Evolutionary conservation across 2,329 filamentous ascomycete species (phyloP).

Genomic region (Penicillium sp.): DNA sequence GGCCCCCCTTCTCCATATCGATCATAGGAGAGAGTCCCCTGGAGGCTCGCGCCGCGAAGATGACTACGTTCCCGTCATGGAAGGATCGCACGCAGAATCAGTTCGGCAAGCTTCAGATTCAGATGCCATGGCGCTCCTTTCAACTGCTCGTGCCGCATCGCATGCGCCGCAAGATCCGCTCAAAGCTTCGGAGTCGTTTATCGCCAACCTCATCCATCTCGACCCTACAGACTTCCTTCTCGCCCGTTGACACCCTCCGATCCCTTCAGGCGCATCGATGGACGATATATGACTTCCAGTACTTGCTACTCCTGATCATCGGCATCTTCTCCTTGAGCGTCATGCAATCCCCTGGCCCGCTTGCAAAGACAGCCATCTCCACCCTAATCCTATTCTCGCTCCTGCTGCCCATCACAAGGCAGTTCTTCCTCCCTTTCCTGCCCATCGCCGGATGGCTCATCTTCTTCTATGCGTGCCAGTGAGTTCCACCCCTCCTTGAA

Average conservation of each 20-base stretch:
- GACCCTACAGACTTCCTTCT: slow-evolving; percentile 79
- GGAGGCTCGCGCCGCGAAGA: slow-evolving; percentile 31
- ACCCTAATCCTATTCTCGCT: slow-evolving; percentile 70
- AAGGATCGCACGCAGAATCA: slow-evolving; percentile 51
- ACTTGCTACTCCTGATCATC: slow-evolving; percentile 73
- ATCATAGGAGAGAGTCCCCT: slow-evolving; percentile 17
- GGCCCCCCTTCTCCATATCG: slow-evolving; percentile 8
- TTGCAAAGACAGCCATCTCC: slow-evolving; percentile 75
- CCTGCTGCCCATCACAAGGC: slow-evolving; percentile 80
- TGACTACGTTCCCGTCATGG: slow-evolving; percentile 49
- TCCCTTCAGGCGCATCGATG: slow-evolving; percentile 78
- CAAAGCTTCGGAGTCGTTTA: slow-evolving; percentile 68
- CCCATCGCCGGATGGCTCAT: slow-evolving; percentile 85
- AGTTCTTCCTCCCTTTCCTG: slow-evolving; percentile 88
- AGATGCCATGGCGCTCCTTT: slow-evolving; percentile 55
- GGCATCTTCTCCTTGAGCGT: slow-evolving; percentile 83
- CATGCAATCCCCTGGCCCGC: slow-evolving; percentile 75
- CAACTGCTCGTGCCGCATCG: slow-evolving; percentile 63
- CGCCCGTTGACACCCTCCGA: slow-evolving; percentile 75
- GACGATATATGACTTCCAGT: slow-evolving; percentile 83
- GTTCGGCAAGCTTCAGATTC: slow-evolving; percentile 50
- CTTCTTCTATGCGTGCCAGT: slow-evolving; percentile 93
- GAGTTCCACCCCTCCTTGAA: slow-evolving; percentile 45
- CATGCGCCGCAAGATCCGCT: slow-evolving; percentile 69
- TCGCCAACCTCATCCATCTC: slow-evolving; percentile 75